Percentiles rank a stretch among this genome's conserved stretches.
Conservation (phyloP, 768 basidiomycete species). For the Russula abietina region DNA sequence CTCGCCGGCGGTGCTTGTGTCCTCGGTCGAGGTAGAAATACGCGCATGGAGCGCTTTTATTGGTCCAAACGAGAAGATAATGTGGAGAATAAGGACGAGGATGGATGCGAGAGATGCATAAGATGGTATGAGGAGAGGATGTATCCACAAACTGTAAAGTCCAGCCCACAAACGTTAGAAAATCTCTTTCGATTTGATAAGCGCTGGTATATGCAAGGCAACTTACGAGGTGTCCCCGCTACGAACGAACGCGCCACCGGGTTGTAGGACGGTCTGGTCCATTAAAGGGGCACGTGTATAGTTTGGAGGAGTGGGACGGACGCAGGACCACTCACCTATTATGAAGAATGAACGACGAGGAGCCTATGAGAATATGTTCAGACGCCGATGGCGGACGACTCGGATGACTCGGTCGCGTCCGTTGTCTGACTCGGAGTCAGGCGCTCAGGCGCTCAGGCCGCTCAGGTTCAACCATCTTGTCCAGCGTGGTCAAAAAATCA, state of each 20-base stretch:
- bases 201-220: not conserved
- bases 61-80: not conserved
- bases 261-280: constrained; percentile 1
- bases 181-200: not conserved
- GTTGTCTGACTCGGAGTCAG: too few relatives aligned
- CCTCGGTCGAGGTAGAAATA: not conserved
- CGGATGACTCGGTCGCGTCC: too few relatives aligned
- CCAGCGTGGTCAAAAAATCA: too few relatives aligned
- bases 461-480: too few relatives aligned
- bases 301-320: not conserved
- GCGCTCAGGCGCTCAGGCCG: too few relatives aligned
- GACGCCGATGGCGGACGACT: too few relatives aligned
- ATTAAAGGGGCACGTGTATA: not conserved
- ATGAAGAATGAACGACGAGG: too few relatives aligned
- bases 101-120: constrained; percentile 13
- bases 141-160: constrained; percentile 10
- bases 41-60: not conserved
- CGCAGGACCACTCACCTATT: too few relatives aligned
- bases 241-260: not conserved
- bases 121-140: constrained; percentile 18
- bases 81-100: constrained; percentile 7
- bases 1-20: not conserved
- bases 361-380: too few relatives aligned
- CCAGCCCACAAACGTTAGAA: not conserved
- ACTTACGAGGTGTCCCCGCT: constrained; percentile 6